These are phyloP conservation scores for Wickerhamiella pararugosa DNA, from an alignment of 1,139 yeast genomes.

Conservation along the genomic window DNA sequence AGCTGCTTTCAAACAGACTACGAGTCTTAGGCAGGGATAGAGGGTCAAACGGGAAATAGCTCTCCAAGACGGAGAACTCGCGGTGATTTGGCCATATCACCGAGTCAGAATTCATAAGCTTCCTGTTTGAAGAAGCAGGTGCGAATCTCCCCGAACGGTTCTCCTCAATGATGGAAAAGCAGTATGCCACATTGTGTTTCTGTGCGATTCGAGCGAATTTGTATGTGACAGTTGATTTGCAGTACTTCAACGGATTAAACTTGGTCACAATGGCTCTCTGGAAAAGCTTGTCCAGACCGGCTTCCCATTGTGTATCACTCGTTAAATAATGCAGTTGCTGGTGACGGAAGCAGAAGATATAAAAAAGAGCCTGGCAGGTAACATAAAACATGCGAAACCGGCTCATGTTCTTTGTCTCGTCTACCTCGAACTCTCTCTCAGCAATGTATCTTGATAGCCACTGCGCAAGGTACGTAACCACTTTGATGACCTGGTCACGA, in stretches of 20 bases:
- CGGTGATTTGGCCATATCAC: slow-evolving; percentile 33
- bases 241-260: slow-evolving; percentile 84
- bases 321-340: slow-evolving; percentile 32
- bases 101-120: slow-evolving; percentile 2
- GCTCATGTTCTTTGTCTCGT: slow-evolving; percentile 32
- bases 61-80: slow-evolving; percentile 77
- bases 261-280: slow-evolving; percentile 75
- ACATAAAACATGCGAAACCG: slow-evolving; percentile 78
- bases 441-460: slow-evolving; percentile 72
- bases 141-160: slow-evolving; percentile 50
- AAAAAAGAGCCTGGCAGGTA: slow-evolving; percentile 81
- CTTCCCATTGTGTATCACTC: slow-evolving; percentile 46
- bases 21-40: slow-evolving; percentile 53
- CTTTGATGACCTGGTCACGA: slow-evolving; percentile 58
- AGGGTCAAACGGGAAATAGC: slow-evolving; percentile 94
- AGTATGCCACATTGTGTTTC: slow-evolving; percentile 77
- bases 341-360: slow-evolving; percentile 84
- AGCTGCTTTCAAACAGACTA: slow-evolving; percentile 37
- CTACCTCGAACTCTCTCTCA: slow-evolving; percentile 73
- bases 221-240: slow-evolving; percentile 84
- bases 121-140: neutral
- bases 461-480: slow-evolving; percentile 59
- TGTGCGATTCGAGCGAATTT: slow-evolving; percentile 92
- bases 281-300: slow-evolving; percentile 69
- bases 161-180: slow-evolving; percentile 84